These are phyloP conservation scores for Chrysopogon serrulatus DNA, from an alignment of 176 grass and related monocot species.

Conservation along the genomic window DNA sequence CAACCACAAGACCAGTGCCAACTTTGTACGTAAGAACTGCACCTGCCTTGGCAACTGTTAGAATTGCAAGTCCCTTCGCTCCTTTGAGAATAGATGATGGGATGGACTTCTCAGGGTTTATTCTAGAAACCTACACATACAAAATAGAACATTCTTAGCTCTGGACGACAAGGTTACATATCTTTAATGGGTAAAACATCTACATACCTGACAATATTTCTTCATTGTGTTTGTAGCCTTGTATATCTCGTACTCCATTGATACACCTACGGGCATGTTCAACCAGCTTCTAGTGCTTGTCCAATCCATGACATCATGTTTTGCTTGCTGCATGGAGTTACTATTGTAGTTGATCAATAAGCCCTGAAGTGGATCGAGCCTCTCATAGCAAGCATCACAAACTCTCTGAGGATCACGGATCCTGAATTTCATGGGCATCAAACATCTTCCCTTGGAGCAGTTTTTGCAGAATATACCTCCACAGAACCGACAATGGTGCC, in stretches of 20 bases:
- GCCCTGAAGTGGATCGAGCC: conserved; percentile 76
- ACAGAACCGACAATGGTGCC: conserved; percentile 97
- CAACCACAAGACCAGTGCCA: conserved; percentile 85
- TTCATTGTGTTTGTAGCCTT: conserved; percentile 72
- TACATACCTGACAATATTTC: conserved; percentile 73
- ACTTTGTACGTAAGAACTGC: conserved; percentile 90
- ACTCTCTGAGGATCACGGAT: conserved; percentile 79
- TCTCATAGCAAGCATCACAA: conserved; percentile 82
- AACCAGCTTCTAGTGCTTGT: conserved; percentile 80
- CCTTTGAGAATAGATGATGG: conserved; percentile 81
- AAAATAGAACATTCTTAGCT: conserved; percentile 27
- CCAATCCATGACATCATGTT: conserved; percentile 98
- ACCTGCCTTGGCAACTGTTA: conserved; percentile 82
- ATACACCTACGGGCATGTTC: conserved; percentile 79
- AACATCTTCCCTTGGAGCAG: conserved; percentile 75
- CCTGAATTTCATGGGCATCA: conserved; percentile 86
- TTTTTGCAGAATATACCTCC: conserved; percentile 80
- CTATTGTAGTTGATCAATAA: conserved; percentile 85
- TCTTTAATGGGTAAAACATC: background rate
- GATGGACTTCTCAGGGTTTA: conserved; percentile 89
- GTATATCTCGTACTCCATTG: conserved; percentile 97
- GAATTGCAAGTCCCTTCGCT: conserved; percentile 84
- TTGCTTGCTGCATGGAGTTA: conserved; percentile 74
- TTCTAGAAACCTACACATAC: conserved; percentile 71
- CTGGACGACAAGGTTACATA: background rate